Evolutionary conservation across 2,329 filamentous ascomycete species (phyloP).

Genomic region (Endoconidiophora polonica): DNA sequence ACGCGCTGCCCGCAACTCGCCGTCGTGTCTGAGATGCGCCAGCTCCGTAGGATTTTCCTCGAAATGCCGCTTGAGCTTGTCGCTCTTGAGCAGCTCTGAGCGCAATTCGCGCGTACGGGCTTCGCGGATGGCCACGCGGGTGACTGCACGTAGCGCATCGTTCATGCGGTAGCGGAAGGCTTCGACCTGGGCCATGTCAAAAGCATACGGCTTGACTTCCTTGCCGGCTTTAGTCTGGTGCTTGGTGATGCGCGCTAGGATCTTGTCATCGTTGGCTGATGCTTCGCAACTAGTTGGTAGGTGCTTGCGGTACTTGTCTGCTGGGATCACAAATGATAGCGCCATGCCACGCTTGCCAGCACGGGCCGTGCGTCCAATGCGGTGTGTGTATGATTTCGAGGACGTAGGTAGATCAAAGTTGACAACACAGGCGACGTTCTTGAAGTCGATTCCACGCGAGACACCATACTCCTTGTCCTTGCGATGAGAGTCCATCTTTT

Average conservation of each 20-base stretch:
- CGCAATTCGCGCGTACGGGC: constrained; percentile 75
- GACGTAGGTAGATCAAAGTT: constrained; percentile 90
- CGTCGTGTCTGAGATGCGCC: constrained; percentile 75
- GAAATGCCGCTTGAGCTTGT: constrained; percentile 89
- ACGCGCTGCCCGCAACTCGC: constrained; percentile 65
- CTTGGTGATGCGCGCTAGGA: constrained; percentile 62
- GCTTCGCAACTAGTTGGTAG: constrained; percentile 64
- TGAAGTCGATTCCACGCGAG: constrained; percentile 92
- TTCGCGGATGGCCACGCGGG: constrained; percentile 75
- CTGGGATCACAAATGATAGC: constrained; percentile 82
- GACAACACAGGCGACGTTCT: constrained; percentile 82
- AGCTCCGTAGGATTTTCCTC: constrained; percentile 91
- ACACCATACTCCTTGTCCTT: constrained; percentile 80
- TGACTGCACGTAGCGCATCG: constrained; percentile 80
- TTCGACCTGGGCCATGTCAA: constrained; percentile 87
- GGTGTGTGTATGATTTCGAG: constrained; percentile 88
- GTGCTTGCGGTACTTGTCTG: constrained; percentile 71
- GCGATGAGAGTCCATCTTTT: constrained; percentile 35
- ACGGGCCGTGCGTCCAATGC: constrained; percentile 82
- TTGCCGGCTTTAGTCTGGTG: constrained; percentile 64
- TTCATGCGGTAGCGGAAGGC: constrained; percentile 90
- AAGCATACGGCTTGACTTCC: constrained; percentile 76
- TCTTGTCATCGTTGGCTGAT: constrained; percentile 67
- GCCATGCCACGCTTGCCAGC: constrained; percentile 88
- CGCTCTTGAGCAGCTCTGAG: constrained; percentile 79